These are phyloP conservation scores for Saccharomycopsis lassenensis DNA, from an alignment of 805 yeast genomes.

Conservation along the genomic window DNA sequence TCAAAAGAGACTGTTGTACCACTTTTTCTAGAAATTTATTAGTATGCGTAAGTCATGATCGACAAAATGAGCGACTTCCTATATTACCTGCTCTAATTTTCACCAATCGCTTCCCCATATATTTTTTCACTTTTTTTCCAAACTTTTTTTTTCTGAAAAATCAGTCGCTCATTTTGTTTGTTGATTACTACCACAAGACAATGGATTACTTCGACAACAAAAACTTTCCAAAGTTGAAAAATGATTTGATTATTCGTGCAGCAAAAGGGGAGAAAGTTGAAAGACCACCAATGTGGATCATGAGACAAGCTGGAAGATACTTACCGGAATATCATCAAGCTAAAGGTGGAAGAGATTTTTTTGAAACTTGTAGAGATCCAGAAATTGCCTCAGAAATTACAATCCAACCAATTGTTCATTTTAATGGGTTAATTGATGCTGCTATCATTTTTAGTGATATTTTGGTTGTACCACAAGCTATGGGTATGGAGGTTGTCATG, in stretches of 20 bases:
- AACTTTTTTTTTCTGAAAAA: no score
- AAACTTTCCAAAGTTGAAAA: conserved; percentile 77
- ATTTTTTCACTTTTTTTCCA: no score
- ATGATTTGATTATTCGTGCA: conserved; percentile 85
- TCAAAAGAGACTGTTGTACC: no score
- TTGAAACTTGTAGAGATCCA: conserved; percentile 90
- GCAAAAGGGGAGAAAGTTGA: conserved; percentile 86
- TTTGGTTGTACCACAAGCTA: conserved; percentile 92
- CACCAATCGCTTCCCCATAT: no score
- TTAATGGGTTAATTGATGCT: conserved; percentile 83
- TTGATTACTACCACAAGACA: no score
- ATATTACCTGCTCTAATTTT: no score
- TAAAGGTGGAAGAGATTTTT: conserved; percentile 78
- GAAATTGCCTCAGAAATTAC: conserved; percentile 91
- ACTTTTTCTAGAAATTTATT: no score
- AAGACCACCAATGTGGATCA: conserved; percentile 96
- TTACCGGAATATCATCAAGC: conserved; percentile 84
- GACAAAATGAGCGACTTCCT: no score
- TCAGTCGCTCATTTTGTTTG: no score
- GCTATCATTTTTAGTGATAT: conserved; percentile 96
- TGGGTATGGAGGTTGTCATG: conserved; percentile 94
- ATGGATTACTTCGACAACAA: no score
- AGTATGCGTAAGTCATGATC: no score
- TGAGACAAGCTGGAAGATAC: conserved; percentile 97
- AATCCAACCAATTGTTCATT: conserved; percentile 89